Evolutionary conservation across 768 basidiomycete species (phyloP), one percentile per base, ranked within the genome.

Genomic region (Mycena galopus): DNA sequence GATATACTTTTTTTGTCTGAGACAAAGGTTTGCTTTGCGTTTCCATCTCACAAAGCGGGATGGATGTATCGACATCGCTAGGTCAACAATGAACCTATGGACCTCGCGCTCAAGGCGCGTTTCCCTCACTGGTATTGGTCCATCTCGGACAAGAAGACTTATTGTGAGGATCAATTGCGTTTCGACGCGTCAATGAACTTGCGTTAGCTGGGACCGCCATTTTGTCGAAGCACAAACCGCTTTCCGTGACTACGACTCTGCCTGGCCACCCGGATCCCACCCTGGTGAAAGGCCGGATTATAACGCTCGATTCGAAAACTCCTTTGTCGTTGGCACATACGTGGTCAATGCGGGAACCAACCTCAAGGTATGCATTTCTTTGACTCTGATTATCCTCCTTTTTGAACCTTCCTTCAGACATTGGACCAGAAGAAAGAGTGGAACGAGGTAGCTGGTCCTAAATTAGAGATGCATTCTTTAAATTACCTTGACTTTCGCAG

Each of bases 1-100:
- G 96, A 97, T 78, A 85, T 97, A 30, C 84, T 96, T 27, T 87
- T 96, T 19, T 83, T 97, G 51, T 95, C 94, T 0, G 96, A 97
- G 83, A 96, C 95, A 12, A 97, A 96, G 86, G 94, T 90, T 35
- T 11, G 44, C 35, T 65, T 37, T n/a, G 2, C 61, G 9, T 65
- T 59, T 62, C 12, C 4, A 39, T 8, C 39, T 14, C 12, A 33
- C 9, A 66, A 23, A 16, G 44, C 44, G 17, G 11, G 5, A 27
- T 12, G 58, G 2, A 19, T 19, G 23, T 56, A 53, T 42, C n/a
- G 19, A 42, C 47, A 19, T 71, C 29, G 30, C 53, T 64, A 96
- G 94, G 89, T 95, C 56, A 95, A 95, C 78, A 84, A 93, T 58
- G 84, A 84, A 51, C 92, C 94, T 0, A 85, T 86, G 6, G 91